Evolutionary conservation across 257 asterid species (phyloP).

Genomic region (Solanum phureja): DNA sequence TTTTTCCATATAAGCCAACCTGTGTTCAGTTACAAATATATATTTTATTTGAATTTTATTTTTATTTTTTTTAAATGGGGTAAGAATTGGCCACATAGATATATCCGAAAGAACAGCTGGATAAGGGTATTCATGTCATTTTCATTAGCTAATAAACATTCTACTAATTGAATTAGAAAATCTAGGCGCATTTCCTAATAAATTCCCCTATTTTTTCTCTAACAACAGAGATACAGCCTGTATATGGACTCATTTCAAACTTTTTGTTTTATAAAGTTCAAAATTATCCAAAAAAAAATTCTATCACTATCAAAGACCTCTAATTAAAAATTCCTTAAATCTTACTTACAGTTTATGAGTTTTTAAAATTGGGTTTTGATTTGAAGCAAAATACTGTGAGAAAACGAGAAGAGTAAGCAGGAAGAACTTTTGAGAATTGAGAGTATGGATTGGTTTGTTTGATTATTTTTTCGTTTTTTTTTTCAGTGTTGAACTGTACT

Average conservation of each 20-base stretch:
- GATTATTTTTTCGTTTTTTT: not conserved
- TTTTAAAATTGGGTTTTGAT: not conserved
- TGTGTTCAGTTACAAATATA: not conserved
- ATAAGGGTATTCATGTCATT: not conserved
- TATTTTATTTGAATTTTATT: not conserved
- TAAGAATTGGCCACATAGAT: not conserved
- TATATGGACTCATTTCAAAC: not conserved
- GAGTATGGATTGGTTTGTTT: not conserved
- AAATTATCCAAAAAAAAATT: not conserved
- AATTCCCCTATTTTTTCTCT: not conserved
- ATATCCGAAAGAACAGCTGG: not conserved
- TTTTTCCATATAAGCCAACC: not conserved
- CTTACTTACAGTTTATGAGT: not conserved
- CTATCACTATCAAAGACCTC: not conserved
- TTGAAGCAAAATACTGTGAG: not conserved
- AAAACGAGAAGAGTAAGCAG: not conserved
- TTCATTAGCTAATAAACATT: not conserved
- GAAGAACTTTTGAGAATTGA: not conserved
- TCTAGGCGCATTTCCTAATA: not conserved
- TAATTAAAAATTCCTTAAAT: not conserved
- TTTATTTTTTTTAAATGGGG: not conserved
- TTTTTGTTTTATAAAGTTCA: not conserved
- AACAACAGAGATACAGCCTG: not conserved
- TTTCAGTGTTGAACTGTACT: not conserved
- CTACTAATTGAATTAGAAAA: not conserved